phyloP scores from a whole-genome alignment of 345 rosid species.

The Punica granatum region DNA sequence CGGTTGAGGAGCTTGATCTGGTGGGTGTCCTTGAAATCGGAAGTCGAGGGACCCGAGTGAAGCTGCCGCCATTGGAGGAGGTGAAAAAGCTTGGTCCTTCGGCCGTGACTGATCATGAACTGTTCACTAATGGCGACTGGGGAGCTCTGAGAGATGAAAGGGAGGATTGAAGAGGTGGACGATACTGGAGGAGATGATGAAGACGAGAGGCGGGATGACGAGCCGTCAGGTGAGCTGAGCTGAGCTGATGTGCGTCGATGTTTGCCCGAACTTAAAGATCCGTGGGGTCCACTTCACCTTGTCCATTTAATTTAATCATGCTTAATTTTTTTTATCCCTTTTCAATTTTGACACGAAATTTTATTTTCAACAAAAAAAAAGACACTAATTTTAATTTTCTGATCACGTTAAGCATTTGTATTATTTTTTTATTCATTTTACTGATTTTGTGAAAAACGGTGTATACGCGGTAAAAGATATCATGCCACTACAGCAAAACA shows the following conservation, averaged over 20 bases:
- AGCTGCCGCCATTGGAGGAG: conserved; percentile 7
- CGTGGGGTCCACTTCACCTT: background rate
- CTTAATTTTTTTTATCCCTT: too few species aligned
- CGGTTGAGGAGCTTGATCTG: conserved; percentile 44
- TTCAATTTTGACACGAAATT: too few species aligned
- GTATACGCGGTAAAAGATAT: too few species aligned
- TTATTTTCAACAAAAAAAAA: too few species aligned
- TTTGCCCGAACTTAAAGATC: background rate
- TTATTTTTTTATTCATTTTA: too few species aligned
- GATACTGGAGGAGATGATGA: background rate
- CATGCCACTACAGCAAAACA: too few species aligned
- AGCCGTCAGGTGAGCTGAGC: background rate
- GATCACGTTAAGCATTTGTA: too few species aligned
- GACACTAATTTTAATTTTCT: too few species aligned
- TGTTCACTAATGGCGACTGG: background rate
- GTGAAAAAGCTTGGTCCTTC: background rate
- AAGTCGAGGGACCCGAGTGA: conserved; percentile 6
- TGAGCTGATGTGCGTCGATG: background rate
- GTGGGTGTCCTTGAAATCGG: conserved; percentile 51
- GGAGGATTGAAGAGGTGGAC: background rate
- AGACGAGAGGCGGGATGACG: background rate
- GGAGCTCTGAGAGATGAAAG: background rate
- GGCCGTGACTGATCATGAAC: background rate
- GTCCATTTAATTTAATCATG: too few species aligned
- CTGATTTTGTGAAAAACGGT: too few species aligned